Evolutionary conservation across 2,329 filamentous ascomycete species (phyloP), one percentile per base, ranked within the genome.

Genomic region (Fonsecaea multimorphosa): DNA sequence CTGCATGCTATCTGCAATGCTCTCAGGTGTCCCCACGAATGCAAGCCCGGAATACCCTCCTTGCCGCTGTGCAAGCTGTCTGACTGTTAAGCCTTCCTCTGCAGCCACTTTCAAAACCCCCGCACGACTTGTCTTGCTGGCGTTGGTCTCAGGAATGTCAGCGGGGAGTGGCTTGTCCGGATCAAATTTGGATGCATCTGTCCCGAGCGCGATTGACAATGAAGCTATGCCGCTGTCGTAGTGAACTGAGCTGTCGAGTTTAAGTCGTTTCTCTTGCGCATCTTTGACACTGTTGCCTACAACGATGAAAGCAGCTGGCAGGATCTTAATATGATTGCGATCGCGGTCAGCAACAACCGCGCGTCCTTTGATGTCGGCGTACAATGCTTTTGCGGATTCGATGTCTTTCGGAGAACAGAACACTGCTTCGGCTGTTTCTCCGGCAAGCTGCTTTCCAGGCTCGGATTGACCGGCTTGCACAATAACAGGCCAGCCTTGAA

Each of bases 401-500:
- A 86, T 72, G 65, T 83, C 79, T 27, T 75, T 74, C 1, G 82
- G 82, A 29, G 81, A 81, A 69, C 83, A 85, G 68, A 84, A 85
- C 0, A 86, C 82, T 1, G 78, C 79, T 64, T 85, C 84, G 0
- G 83, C 83, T 11, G 83, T 85, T 74, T 85, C 83, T 0, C 80
- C 83, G 0, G 83, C 83, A 1, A 86, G 73, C 66, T 85, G 82
- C 31, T 78, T 74, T 0, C 83, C 84, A 0, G 83, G 82, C 59
- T 85, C 83, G 0, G 81, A 84, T 70, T 85, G 82, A 0, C 84
- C 83, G 1, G 83, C 84, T 63, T 85, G 83, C 0, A 85, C 81
- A 65, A 86, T 85, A 0, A 85, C 83, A 0, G 84, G 84, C 82
- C 83, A 85, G 0, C 84, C 84, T 67, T 86, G 83, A 0, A 83